Evolutionary conservation across 202 grass and related monocot genomes (phyloP), one percentile per base, ranked within the genome.

Genomic region (Digitaria exilis): DNA sequence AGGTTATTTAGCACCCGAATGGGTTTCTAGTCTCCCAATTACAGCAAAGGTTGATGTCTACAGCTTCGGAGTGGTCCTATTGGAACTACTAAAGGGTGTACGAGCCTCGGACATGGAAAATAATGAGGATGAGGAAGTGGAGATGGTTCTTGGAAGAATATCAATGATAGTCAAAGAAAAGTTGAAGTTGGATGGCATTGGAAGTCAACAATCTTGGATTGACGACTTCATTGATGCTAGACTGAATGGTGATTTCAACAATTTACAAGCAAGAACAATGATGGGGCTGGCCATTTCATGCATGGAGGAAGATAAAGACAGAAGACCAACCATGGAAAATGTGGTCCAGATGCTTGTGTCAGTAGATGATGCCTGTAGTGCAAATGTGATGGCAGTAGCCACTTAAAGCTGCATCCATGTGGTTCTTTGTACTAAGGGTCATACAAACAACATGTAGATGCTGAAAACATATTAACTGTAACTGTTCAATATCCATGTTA

Each of bases 1-100:
- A 61, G 85, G 89, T 21, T 91, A 91, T 30, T 66, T 91, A 75
- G 90, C 90, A 5, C 90, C 86, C 4, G 90, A 92, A 77, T 92
- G 90, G 90, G 56, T 80, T 69, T 83, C 78, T 8, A 92, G 84
- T 52, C 72, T 83, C 35, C 90, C 90, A 56, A 80, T 92, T 32
- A 92, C 90, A 21, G 78, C 72, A 22, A 92, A 92, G 78, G 86
- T 92, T 24, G 90, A 88, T 83, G 90, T 88, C 31, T 92, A 82
- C 73, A 92, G 90, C 45, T 92, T 82, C 2, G 86, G 90, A 8
- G 80, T 88, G 18, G 90, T 92, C 55, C 73, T 92, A 46, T 63
- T 92, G 11, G 90, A 92, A 56, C 35, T 92, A 83, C 50, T 92
- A 1, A 83, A 68, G 42, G 90, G 90, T 26, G 71, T 8, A 11